Percentiles rank a stretch among this genome's conserved stretches.
Evolutionary conservation across 2,329 filamentous ascomycete genomes (phyloP).

Genomic region (Colletotrichum sansevieriae): DNA sequence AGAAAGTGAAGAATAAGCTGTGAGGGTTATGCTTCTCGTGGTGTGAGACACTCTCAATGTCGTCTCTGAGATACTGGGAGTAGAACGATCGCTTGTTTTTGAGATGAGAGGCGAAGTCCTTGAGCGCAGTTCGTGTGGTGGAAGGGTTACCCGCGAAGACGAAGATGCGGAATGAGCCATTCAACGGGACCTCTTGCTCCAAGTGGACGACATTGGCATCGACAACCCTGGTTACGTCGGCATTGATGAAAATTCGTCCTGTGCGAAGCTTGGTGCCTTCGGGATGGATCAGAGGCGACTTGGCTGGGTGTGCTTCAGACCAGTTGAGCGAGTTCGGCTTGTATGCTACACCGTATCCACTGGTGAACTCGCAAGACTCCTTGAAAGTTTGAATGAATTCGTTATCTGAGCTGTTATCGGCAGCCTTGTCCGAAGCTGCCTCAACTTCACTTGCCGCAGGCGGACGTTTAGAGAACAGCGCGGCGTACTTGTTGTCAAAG

Average conservation of each 20-base stretch:
- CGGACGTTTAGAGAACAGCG: conserved; percentile 85
- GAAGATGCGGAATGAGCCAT: conserved; percentile 89
- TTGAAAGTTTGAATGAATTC: conserved; percentile 93
- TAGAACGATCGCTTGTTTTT: conserved; percentile 79
- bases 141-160: conserved; percentile 81
- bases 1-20: conserved; percentile 83
- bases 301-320: conserved; percentile 78
- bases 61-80: conserved; percentile 71
- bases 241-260: conserved; percentile 81
- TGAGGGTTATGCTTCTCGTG: conserved; percentile 90
- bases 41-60: conserved; percentile 74
- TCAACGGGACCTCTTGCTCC: conserved; percentile 89
- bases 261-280: conserved; percentile 75
- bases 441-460: conserved; percentile 80
- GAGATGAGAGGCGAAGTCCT: conserved; percentile 77
- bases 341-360: conserved; percentile 91
- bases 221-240: conserved; percentile 86
- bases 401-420: conserved; percentile 67
- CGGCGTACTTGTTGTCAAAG: conserved; percentile 91
- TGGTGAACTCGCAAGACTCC: conserved; percentile 90
- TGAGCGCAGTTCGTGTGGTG: conserved; percentile 72
- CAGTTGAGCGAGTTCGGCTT: conserved; percentile 87
- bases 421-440: conserved; percentile 65
- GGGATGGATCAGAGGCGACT: conserved; percentile 78
- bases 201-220: conserved; percentile 92